Evolutionary conservation across 176 grass and related monocot genomes (phyloP).

Genomic region (Raddia guianensis): DNA sequence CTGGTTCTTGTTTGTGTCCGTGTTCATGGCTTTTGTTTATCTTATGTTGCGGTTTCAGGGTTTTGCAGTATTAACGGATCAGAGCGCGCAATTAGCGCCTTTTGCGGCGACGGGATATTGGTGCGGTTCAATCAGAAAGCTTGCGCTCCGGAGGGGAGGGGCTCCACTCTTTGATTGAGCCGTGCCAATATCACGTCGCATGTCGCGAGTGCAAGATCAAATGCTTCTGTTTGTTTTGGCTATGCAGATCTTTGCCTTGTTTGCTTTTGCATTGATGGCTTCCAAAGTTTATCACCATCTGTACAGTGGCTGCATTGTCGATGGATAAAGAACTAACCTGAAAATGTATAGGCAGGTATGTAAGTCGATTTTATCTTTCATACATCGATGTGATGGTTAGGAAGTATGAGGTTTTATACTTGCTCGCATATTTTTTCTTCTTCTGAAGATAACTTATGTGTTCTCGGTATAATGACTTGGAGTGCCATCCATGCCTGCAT

Average conservation of each 20-base stretch:
- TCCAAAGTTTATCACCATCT: neutral
- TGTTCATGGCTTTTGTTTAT: neutral
- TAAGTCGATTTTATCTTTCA: neutral
- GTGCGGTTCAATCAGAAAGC: conserved; percentile 68
- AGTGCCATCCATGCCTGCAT: neutral
- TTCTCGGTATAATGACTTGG: neutral
- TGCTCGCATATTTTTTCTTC: neutral
- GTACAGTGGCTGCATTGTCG: neutral
- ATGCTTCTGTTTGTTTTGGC: neutral
- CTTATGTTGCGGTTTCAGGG: neutral
- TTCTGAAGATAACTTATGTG: neutral
- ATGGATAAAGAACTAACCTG: neutral
- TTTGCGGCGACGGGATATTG: conserved; percentile 50
- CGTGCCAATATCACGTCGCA: conserved; percentile 78
- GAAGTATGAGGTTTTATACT: neutral
- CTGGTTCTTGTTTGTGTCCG: conserved; percentile 3
- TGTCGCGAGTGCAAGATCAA: neutral
- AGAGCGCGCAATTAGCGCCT: neutral
- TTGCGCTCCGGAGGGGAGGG: conserved; percentile 25
- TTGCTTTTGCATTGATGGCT: neutral
- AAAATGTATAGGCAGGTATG: neutral
- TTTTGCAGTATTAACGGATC: neutral
- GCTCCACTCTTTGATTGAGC: conserved; percentile 71
- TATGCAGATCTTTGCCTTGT: neutral
- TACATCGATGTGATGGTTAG: neutral